Percentiles rank a stretch among this genome's conserved stretches.
These are phyloP conservation scores for Rutstroemia sp. DNA, from an alignment of 2,329 filamentous ascomycete species.

Conservation along the genomic window DNA sequence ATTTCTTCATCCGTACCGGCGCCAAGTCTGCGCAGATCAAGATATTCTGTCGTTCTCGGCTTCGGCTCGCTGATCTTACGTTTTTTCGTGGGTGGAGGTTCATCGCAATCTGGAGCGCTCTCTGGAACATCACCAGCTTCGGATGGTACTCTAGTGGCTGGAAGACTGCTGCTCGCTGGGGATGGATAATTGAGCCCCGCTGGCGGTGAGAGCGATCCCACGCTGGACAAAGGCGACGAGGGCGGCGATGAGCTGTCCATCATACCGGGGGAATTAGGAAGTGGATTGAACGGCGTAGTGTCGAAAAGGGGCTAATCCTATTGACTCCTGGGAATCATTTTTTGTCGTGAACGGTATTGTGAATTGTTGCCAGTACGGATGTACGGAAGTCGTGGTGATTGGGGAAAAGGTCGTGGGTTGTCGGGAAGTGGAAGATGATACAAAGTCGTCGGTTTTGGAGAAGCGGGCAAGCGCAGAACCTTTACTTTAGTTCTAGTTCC, in stretches of 20 bases:
- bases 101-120: slow-evolving; percentile 36
- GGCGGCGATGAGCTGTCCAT: slow-evolving; percentile 17
- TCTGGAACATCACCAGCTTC: slow-evolving; percentile 17
- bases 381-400: background rate
- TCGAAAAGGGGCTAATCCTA: slow-evolving; percentile 3
- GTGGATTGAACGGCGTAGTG: background rate
- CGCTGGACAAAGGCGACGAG: slow-evolving; percentile 30
- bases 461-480: too few species aligned
- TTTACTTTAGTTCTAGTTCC: too few species aligned
- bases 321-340: slow-evolving; percentile 8
- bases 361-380: background rate
- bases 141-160: slow-evolving; percentile 19
- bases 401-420: background rate
- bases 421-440: background rate
- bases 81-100: slow-evolving; percentile 67
- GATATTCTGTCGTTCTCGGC: slow-evolving; percentile 71
- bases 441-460: too few species aligned
- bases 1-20: slow-evolving; percentile 38
- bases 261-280: background rate
- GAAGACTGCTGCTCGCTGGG: slow-evolving; percentile 23
- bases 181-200: slow-evolving; percentile 26
- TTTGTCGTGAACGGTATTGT: background rate
- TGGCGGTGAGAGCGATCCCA: slow-evolving; percentile 31
- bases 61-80: slow-evolving; percentile 57
- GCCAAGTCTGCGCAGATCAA: slow-evolving; percentile 57